Base-by-base conservation (phyloP, 805 yeast species). In the Kazachstania viticola region DNA sequence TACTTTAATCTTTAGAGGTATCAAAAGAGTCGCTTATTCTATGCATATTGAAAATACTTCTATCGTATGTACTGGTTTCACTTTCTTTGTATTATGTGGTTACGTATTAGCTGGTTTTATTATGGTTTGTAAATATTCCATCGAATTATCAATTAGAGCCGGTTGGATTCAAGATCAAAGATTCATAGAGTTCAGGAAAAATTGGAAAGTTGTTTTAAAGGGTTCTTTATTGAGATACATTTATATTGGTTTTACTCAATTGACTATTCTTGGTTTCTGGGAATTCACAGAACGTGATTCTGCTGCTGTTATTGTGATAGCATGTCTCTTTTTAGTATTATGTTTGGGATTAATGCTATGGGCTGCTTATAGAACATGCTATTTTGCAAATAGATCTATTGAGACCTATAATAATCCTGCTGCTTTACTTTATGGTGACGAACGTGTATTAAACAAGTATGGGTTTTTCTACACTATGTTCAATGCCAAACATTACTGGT, bases 401-500 rank as follows among this genome's bases (percentile, higher is more conserved):
- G 50, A 52, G 19, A 56, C 65, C 30, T 75, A 70, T 49, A 73
- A 76, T 30, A 85, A 87, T 44, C 85, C 95, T 0, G 95, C 94
- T 16, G 94, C 87, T 27, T 57, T 83, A 36, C 62, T 87, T 34
- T 87, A 83, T 49, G 94, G 94, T 37, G 80, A 87, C 47, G 65
- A 75, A 29, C 60, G 62, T 19, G 66, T 82, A 23, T 67, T 85
- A 49, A 71, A 77, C 61, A 79, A 78, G 51, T 85, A 77, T 51
- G 95, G 95, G 1, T 87, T 79, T 58, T 73, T 85, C 48, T 87
- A 85, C 60, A 79, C 94, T 12, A 84, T 83, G 85, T 85, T 79
- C 57, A 71, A 72, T 41, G 93, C 95, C 14, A 65, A 63, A 15
- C 75, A 69, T 48, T 85, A 80, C 59, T 87, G 85, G 81, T 87